Percentiles rank a stretch among this genome's conserved stretches.
phyloP scores from a whole-genome alignment of 148 eudicot genomes.

The Vaccinium darrowii region DNA sequence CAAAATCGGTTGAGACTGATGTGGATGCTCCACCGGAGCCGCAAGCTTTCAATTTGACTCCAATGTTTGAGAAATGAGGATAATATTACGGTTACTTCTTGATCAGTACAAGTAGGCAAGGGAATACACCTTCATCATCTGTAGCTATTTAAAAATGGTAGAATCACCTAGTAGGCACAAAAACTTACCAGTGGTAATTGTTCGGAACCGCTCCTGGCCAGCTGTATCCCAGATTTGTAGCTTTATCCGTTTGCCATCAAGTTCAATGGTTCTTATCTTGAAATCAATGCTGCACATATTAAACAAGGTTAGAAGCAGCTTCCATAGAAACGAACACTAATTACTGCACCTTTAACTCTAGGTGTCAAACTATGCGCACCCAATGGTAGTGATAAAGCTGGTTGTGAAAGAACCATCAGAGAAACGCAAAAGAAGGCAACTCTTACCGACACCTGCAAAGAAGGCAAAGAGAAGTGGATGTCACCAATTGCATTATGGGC shows the following conservation, averaged over 20 bases:
- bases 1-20: too few relatives aligned
- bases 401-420: conserved; percentile 97
- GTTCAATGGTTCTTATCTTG: conserved; percentile 86
- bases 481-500: neutral
- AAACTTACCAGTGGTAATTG: conserved; percentile 71
- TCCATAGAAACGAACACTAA: conserved; percentile 2
- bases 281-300: conserved; percentile 63
- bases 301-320: conserved; percentile 6
- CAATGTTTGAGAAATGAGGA: neutral
- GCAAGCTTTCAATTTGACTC: neutral
- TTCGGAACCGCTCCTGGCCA: conserved; percentile 85
- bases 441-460: conserved; percentile 88
- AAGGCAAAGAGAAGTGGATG: conserved; percentile 2
- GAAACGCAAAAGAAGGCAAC: conserved; percentile 96
- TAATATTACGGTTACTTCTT: neutral
- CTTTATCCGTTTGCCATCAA: conserved; percentile 80
- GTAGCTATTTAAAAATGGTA: neutral
- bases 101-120: neutral
- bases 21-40: too few relatives aligned
- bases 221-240: conserved; percentile 95
- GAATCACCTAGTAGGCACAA: neutral
- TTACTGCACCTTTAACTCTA: neutral
- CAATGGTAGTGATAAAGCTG: conserved; percentile 92
- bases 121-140: conserved; percentile 1
- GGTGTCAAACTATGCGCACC: conserved; percentile 38